Conservation (phyloP, 2,329 filamentous ascomycete species). For the Sarocladium kiliense region DNA sequence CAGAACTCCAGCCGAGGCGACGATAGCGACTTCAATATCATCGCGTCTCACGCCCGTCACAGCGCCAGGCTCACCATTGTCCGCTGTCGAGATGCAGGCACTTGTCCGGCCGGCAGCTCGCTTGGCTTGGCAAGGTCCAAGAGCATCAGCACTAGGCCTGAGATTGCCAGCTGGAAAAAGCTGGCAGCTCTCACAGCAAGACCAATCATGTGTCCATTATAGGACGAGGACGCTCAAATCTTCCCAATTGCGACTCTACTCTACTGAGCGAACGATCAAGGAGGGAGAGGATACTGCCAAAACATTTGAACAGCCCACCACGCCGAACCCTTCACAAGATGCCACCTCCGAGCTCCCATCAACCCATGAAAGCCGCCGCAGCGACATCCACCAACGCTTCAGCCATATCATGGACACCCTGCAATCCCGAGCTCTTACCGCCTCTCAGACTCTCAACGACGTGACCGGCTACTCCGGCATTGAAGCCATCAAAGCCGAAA, state of each 20-base stretch:
- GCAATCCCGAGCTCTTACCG: conserved; percentile 77
- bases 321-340: not conserved
- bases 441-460: conserved; percentile 85
- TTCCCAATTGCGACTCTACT: conserved; percentile 6
- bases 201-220: not conserved
- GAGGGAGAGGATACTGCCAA: not conserved
- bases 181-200: not conserved
- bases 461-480: conserved; percentile 93
- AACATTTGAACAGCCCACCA: not conserved
- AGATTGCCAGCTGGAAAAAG: not conserved
- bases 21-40: not conserved
- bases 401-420: conserved; percentile 75
- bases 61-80: not conserved
- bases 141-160: not conserved
- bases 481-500: conserved; percentile 75
- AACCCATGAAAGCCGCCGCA: conserved; percentile 24
- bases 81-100: conserved; percentile 25
- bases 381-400: conserved; percentile 27
- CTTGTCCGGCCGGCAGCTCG: conserved; percentile 26
- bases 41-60: not conserved
- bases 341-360: conserved; percentile 24
- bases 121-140: conserved; percentile 17
- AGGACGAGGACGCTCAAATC: not conserved
- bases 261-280: conserved; percentile 9
- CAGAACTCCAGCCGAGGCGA: not conserved